Evolutionary conservation across 768 basidiomycete species (phyloP).

Genomic region (Podaxis rugospora): DNA sequence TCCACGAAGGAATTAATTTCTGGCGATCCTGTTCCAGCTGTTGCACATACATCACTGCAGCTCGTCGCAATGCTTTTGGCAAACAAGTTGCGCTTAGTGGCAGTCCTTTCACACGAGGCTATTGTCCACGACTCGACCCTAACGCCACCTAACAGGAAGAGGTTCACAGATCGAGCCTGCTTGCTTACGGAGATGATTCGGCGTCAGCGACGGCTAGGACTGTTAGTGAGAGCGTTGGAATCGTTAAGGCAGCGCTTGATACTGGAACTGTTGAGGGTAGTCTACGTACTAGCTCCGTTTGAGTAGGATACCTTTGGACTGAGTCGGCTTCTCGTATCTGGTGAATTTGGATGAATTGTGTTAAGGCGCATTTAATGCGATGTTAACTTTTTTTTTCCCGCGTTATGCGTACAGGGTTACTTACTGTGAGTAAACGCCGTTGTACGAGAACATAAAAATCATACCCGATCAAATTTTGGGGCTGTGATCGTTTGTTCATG

Average conservation of each 20-base stretch:
- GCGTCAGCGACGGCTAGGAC: slow-evolving; percentile 88
- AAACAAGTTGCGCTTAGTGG: slow-evolving; percentile 57
- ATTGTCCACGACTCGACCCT: slow-evolving; percentile 32
- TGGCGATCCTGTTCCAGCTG: not conserved
- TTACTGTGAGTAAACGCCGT: not conserved
- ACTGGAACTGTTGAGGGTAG: slow-evolving; percentile 1
- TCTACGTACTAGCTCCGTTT: not conserved
- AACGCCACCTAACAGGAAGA: slow-evolving; percentile 27
- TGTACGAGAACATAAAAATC: too few species aligned
- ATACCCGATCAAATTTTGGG: too few species aligned
- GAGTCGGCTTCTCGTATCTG: not conserved
- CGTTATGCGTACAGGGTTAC: not conserved
- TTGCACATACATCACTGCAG: slow-evolving; percentile 52
- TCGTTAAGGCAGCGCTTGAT: not conserved
- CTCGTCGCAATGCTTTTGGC: slow-evolving; percentile 70
- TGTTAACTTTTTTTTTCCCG: not conserved
- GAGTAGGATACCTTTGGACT: not conserved
- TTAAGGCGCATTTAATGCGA: not conserved
- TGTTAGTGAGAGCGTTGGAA: slow-evolving; percentile 50
- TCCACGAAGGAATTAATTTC: not conserved
- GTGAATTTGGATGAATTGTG: not conserved
- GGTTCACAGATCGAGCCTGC: slow-evolving; percentile 63
- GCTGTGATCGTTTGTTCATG: too few species aligned
- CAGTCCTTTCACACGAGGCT: slow-evolving; percentile 82
- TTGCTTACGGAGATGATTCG: slow-evolving; percentile 45